Conservation (phyloP, 2,329 filamentous ascomycete species). For the Aureobasidium musti region DNA sequence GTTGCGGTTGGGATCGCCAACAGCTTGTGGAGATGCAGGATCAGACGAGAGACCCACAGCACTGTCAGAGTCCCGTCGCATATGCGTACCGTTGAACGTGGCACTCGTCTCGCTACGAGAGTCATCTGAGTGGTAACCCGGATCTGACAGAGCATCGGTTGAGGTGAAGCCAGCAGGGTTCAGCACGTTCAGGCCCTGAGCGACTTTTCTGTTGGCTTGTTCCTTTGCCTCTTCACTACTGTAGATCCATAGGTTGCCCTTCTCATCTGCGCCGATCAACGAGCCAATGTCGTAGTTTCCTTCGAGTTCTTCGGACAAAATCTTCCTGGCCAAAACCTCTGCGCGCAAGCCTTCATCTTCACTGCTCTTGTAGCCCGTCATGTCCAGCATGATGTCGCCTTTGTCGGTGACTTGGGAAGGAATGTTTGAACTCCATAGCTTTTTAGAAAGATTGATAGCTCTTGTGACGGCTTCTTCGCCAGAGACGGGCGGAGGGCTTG, state of each 20-base stretch:
- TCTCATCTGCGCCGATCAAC: conserved; percentile 90
- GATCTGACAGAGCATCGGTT: conserved; percentile 85
- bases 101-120: conserved; percentile 54
- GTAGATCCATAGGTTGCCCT: conserved; percentile 99
- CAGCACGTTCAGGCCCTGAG: conserved; percentile 44
- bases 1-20: conserved; percentile 73
- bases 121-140: conserved; percentile 92
- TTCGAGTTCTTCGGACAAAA: conserved; percentile 88
- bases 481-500: conserved; percentile 74
- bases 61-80: conserved; percentile 67
- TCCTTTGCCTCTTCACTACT: conserved; percentile 96
- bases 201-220: conserved; percentile 68
- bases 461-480: conserved; percentile 76
- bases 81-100: conserved; percentile 51
- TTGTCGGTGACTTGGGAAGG: conserved; percentile 88
- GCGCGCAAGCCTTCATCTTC: conserved; percentile 90
- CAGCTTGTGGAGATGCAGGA: conserved; percentile 52
- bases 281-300: conserved; percentile 96
- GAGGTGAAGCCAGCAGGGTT: conserved; percentile 57
- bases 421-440: conserved; percentile 86
- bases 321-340: conserved; percentile 89
- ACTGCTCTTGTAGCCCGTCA: conserved; percentile 94
- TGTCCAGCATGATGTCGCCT: conserved; percentile 95
- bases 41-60: conserved; percentile 67
- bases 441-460: conserved; percentile 80